phyloP scores from a whole-genome alignment of 2,329 filamentous ascomycete genomes.

The Zarea fungicola region DNA sequence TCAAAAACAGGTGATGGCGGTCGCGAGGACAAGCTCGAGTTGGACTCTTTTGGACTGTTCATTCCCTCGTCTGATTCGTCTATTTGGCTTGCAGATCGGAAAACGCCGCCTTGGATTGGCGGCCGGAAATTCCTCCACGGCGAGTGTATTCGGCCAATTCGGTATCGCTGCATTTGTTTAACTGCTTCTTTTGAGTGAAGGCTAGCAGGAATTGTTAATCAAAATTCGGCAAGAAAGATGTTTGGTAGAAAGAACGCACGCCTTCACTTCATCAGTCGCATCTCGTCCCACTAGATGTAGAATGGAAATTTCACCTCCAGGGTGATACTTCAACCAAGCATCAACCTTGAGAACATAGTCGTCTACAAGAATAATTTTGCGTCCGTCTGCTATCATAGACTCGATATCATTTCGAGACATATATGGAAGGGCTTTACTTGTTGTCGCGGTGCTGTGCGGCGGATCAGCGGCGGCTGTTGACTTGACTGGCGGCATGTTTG shows the following conservation, averaged over 20 bases:
- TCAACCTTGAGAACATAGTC: slow-evolving; percentile 81
- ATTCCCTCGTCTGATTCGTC: slow-evolving; percentile 15
- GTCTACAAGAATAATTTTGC: slow-evolving; percentile 74
- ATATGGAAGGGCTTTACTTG: not conserved
- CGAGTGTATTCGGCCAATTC: slow-evolving; percentile 77
- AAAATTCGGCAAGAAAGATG: not conserved
- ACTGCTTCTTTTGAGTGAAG: slow-evolving; percentile 77
- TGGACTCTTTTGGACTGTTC: slow-evolving; percentile 18
- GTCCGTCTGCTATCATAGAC: slow-evolving; percentile 75
- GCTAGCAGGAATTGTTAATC: slow-evolving; percentile 39
- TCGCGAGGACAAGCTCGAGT: slow-evolving; percentile 47
- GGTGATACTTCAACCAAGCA: slow-evolving; percentile 83
- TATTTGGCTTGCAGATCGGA: slow-evolving; percentile 44
- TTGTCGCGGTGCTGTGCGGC: not conserved
- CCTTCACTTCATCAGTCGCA: slow-evolving; percentile 90
- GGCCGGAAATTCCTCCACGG: slow-evolving; percentile 84
- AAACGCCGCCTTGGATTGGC: slow-evolving; percentile 84
- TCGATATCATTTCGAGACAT: slow-evolving; percentile 40
- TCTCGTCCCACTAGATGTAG: slow-evolving; percentile 89
- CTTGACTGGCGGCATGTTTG: slow-evolving; percentile 1
- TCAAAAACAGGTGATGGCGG: slow-evolving; percentile 49
- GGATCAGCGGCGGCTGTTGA: not conserved
- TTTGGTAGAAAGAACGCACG: slow-evolving; percentile 49
- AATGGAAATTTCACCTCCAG: slow-evolving; percentile 87
- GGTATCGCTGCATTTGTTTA: slow-evolving; percentile 71